phyloP scores from a whole-genome alignment of 495 filamentous ascomycete genomes.

The Platismatia glauca region DNA sequence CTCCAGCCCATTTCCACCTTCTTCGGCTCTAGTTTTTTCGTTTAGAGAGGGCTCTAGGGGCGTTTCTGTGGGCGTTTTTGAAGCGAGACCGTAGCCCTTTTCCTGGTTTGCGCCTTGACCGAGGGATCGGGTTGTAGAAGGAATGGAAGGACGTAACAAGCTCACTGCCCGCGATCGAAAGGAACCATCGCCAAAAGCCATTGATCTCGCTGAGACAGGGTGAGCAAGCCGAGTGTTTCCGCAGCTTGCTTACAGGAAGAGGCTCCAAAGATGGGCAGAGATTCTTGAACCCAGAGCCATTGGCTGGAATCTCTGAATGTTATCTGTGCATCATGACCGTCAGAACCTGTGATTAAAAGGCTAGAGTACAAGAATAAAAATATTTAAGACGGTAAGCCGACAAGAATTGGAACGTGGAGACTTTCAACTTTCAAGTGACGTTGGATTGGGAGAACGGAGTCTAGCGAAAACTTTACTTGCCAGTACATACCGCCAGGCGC shows the following conservation, averaged over 20 bases:
- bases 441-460: too few species aligned
- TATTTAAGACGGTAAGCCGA: too few species aligned
- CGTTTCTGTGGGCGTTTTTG: constrained; percentile 2
- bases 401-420: too few species aligned
- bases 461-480: too few species aligned
- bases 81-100: not conserved
- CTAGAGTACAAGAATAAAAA: not conserved
- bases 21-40: constrained; percentile 14
- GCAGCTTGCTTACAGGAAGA: constrained; percentile 6
- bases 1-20: constrained; percentile 7
- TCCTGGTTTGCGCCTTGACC: constrained; percentile 9
- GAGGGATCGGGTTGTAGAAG: constrained; percentile 9
- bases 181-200: constrained; percentile 16
- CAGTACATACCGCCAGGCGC: too few species aligned
- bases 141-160: constrained; percentile 14
- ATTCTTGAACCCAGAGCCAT: not conserved
- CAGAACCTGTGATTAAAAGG: not conserved
- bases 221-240: not conserved
- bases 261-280: not conserved
- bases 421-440: too few species aligned
- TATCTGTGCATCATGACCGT: not conserved
- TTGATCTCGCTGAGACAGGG: not conserved
- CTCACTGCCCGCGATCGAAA: constrained; percentile 20
- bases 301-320: not conserved
- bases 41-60: constrained; percentile 3